These are phyloP conservation scores for Monosporozyma solicola DNA, from an alignment of 805 yeast species.

Conservation along the genomic window DNA sequence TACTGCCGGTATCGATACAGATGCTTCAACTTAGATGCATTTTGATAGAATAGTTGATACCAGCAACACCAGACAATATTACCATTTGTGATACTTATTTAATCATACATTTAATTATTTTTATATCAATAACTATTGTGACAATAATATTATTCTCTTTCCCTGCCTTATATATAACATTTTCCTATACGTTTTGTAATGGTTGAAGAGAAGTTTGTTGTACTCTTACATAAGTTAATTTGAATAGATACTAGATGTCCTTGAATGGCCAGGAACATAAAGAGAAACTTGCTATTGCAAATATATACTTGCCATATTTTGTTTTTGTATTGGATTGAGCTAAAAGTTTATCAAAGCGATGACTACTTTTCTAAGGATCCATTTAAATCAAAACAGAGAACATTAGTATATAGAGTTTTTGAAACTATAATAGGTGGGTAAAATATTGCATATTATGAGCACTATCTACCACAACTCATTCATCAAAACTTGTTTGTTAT, in stretches of 20 bases:
- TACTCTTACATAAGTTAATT: no score
- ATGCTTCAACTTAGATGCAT: neutral
- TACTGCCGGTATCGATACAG: neutral
- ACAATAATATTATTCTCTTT: no score
- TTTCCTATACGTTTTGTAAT: no score
- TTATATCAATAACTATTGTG: no score
- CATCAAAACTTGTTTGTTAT: no score
- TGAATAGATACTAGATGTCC: neutral
- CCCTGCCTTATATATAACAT: no score
- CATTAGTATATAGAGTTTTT: neutral
- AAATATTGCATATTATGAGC: neutral
- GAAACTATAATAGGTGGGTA: neutral
- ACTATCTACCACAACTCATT: no score
- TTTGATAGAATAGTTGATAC: neutral
- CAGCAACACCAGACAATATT: neutral
- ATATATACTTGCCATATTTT: neutral
- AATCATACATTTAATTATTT: neutral
- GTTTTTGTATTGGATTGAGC: neutral
- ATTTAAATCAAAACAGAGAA: neutral
- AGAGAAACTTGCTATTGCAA: neutral
- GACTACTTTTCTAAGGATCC: no score
- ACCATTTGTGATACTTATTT: neutral
- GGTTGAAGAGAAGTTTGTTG: no score
- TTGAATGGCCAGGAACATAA: neutral
- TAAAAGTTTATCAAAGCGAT: neutral